Conservation (phyloP, 441 rosid species). For the Corymbia calophylla region DNA sequence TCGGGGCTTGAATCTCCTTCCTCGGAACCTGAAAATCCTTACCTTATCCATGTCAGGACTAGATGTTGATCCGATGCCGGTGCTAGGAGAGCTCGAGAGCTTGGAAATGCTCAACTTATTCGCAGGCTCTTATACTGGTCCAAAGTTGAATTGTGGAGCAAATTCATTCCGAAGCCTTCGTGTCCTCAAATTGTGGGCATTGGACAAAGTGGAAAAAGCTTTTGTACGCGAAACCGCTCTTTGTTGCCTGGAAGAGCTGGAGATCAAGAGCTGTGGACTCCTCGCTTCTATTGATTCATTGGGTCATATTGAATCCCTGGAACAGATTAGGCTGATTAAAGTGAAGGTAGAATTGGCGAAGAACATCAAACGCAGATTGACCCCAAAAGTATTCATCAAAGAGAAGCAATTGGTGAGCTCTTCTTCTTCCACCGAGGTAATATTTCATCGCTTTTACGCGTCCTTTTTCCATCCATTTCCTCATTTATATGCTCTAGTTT, state of each 20-base stretch:
- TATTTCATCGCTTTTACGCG: background rate
- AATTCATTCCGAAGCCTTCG: slow-evolving; percentile 6
- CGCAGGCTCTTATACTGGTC: background rate
- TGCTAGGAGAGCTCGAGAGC: slow-evolving; percentile 2
- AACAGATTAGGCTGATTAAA: background rate
- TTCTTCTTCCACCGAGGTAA: background rate
- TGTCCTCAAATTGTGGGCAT: slow-evolving; percentile 12
- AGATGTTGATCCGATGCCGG: background rate
- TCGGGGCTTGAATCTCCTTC: background rate
- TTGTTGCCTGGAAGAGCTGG: slow-evolving; percentile 1
- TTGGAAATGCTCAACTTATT: slow-evolving; percentile 6
- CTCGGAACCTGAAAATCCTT: slow-evolving; percentile 4
- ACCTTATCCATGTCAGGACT: slow-evolving; percentile 17
- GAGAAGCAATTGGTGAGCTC: background rate
- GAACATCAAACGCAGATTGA: background rate
- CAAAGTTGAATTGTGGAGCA: background rate
- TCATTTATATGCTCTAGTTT: background rate
- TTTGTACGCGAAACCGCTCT: background rate
- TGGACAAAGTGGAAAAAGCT: background rate
- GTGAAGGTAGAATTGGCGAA: background rate
- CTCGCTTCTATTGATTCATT: background rate
- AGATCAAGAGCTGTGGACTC: background rate
- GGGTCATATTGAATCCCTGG: background rate
- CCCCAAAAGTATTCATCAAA: background rate
- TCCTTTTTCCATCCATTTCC: background rate